Base-by-base conservation (phyloP, 2,329 filamentous ascomycete species). In the Lachnum nothofagi region DNA sequence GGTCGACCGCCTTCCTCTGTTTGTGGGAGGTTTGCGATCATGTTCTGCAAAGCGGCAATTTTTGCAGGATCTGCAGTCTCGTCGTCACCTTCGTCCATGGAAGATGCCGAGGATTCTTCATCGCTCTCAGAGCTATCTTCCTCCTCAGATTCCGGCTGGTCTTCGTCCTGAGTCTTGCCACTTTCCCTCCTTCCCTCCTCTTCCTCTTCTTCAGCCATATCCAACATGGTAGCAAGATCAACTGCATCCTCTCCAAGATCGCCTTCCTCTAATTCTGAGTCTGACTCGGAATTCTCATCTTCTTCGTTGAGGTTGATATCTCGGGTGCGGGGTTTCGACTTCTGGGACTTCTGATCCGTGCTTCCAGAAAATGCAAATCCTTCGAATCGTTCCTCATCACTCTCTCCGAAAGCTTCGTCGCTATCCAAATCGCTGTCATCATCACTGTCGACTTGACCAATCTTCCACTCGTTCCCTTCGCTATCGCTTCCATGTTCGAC, bases 341-440 rank as follows among this genome's bases (percentile, higher is more conserved):
- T 69, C 55, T 74, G 74, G 45, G 73, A 70, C 44, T 76, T 77
- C 7, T 76, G 76, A 47, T 79, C 65, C 42, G 68, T 69, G 20
- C 75, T 75, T 25, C 82, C 82, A 27, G 80, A 73, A 61, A 86
- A 86, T 3, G 78, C 75, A 64, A 78, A 87, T 1, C 79, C 82
- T 52, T 83, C 81, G 60, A 87, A 88, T 52, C 71, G 72, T 64
- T 86, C 84, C 64, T 86, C 82, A 58, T 88, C 84, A 55, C 82
- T 86, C 54, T 80, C 78, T 1, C 82, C 84, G 70, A 87, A 81
- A 17, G 84, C 84, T 60, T 86, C 83, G 57, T 87, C 83, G 57
- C 80, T 85, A 63, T 87, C 83, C 48, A 88, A 71, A 53, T 85
- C 82, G 46, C 78, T 82, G 60, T 87, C 84, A 53, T 85, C 77